phyloP scores from a whole-genome alignment of 2,329 filamentous ascomycete genomes.

The Xenosphaeropsis pyriputrescens region DNA sequence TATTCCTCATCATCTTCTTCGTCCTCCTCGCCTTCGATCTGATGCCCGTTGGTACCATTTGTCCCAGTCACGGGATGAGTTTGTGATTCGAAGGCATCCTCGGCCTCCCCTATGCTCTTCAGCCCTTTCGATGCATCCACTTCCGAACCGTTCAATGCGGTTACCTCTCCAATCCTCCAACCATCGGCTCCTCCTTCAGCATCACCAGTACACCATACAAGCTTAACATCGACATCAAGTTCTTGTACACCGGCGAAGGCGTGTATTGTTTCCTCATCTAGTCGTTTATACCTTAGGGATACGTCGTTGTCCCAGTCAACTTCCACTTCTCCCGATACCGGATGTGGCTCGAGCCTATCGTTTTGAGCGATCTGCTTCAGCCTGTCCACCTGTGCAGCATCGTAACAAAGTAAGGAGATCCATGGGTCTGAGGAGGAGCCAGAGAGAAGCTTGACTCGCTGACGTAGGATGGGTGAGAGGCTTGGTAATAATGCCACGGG shows the following conservation, averaged over 20 bases:
- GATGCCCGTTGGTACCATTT: background rate
- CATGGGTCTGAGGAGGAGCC: conserved; percentile 47
- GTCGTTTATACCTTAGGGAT: conserved; percentile 45
- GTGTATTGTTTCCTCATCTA: conserved; percentile 65
- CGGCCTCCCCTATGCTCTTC: conserved; percentile 41
- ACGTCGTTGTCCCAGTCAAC: conserved; percentile 52
- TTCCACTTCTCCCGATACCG: conserved; percentile 67
- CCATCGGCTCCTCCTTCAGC: conserved; percentile 42
- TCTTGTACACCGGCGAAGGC: conserved; percentile 46
- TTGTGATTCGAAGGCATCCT: conserved; percentile 32
- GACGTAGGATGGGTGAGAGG: conserved; percentile 50
- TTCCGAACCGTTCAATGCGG: conserved; percentile 37
- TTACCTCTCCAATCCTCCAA: conserved; percentile 62
- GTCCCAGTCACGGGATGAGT: background rate
- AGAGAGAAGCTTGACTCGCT: conserved; percentile 51
- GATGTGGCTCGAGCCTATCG: conserved; percentile 62
- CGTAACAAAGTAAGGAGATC: conserved; percentile 59
- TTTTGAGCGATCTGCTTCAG: conserved; percentile 46
- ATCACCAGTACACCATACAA: conserved; percentile 51
- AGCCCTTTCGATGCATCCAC: conserved; percentile 41
- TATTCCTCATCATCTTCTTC: conserved; percentile 64
- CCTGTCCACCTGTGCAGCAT: conserved; percentile 33
- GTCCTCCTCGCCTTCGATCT: conserved; percentile 5
- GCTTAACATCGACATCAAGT: conserved; percentile 46
- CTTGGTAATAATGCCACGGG: conserved; percentile 40